These are phyloP conservation scores for Gastrolobium bilobum DNA, from an alignment of 306 rosid species.

Conservation along the genomic window DNA sequence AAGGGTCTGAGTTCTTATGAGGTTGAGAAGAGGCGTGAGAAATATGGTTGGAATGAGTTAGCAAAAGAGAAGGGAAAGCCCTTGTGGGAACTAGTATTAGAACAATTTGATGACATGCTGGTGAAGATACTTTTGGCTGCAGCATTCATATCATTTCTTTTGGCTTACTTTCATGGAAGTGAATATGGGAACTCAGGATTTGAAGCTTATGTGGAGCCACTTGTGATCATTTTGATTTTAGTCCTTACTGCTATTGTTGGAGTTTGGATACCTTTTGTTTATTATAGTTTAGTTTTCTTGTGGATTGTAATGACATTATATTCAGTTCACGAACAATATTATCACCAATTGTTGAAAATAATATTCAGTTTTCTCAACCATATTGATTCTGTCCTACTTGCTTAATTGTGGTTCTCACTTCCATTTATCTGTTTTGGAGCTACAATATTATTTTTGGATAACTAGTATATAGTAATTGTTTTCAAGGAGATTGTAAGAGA, in stretches of 20 bases:
- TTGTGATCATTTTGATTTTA: conserved; percentile 80
- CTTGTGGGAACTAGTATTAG: conserved; percentile 75
- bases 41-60: conserved; percentile 85
- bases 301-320: no score
- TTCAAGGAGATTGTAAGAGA: no score
- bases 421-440: no score
- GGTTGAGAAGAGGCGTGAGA: conserved; percentile 70
- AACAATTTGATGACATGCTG: conserved; percentile 84
- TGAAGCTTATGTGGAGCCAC: conserved; percentile 87
- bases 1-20: conserved; percentile 73
- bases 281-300: no score
- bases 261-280: no score
- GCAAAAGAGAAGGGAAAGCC: conserved; percentile 84
- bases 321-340: no score
- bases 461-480: no score
- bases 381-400: no score
- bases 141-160: conserved; percentile 76
- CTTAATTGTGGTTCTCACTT: no score
- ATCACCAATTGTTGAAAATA: no score
- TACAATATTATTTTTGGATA: no score
- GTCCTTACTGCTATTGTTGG: conserved; percentile 88
- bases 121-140: conserved; percentile 85
- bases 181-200: conserved; percentile 74
- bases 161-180: conserved; percentile 70
- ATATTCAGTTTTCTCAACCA: no score